Base-by-base conservation (phyloP, 1,139 yeast species). In the Hansenula anomala region DNA sequence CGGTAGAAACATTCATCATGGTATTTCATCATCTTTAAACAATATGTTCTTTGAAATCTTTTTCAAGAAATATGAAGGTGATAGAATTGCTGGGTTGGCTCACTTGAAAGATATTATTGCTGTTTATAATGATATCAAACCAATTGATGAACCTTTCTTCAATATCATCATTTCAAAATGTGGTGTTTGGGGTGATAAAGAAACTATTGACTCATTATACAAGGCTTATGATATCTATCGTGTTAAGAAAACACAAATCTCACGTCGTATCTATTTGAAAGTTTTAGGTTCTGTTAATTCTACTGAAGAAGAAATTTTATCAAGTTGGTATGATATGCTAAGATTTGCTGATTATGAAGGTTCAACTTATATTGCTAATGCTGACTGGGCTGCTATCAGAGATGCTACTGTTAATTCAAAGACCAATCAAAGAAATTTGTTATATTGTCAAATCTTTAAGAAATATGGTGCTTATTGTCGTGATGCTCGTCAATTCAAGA, bases 371-470 rank as follows among this genome's bases (percentile, higher is more conserved):
- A 80, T 80, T 51, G 90, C 95, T 11, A 78, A 78, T 54, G 94
- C 92, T 20, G 95, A 87, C 63, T 86, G 95, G 92, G 81, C 90
- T 36, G 86, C 96, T 2, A 66, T 89, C 43, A 73, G 90, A 63
- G 88, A 81, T 59, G 85, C 90, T 13, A 83, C 92, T 6, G 72
- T 83, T 35, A 73, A 75, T 37, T 44, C 52, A 4, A 41, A 48
- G 15, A 45, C 59, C n/a, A 56, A 58, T 1, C 70, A 69, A 34
- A 71, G 87, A 60, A 69, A 69, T 44, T 67, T 67, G 28, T 61
- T 82, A 16, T 84, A 81, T 60, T 71, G 77, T 59, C 71, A 77
- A 40, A 64, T 83, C 37, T 73, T 81, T 51, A 72, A 75, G 46
- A 57, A 69, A 19, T 83, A 69, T 47, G 66, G 73, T 15, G 60